A percentile compares a stretch with the other conserved stretches of the same genome.
Conservation (phyloP, 1,284 basidiomycete genomes). For the Rhizoctonia solani region DNA sequence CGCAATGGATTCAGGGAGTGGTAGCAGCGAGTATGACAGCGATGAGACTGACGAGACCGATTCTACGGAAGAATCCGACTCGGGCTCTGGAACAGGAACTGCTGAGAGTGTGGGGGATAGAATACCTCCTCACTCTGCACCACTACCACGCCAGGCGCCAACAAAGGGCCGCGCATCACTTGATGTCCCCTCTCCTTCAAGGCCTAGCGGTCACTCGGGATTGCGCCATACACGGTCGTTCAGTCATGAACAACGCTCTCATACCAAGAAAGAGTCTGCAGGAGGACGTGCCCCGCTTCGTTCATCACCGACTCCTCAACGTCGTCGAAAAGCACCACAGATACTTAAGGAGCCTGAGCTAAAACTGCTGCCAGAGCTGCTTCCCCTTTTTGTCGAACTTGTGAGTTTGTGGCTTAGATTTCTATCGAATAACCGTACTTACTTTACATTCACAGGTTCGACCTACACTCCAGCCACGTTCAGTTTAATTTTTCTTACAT, state of each 20-base stretch:
- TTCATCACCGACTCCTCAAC: conserved; percentile 26
- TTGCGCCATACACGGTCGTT: conserved; percentile 27
- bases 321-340: conserved; percentile 48
- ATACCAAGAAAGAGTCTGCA: conserved; percentile 8
- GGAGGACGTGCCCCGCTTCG: conserved; percentile 7
- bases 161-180: conserved; percentile 41
- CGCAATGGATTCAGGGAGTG: conserved; percentile 56
- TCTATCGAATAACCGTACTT: neutral
- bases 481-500: conserved; percentile 12
- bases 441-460: conserved; percentile 31
- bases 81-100: conserved; percentile 42
- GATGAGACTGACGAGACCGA: conserved; percentile 45
- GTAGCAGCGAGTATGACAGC: conserved; percentile 59
- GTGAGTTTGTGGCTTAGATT: conserved; percentile 52
- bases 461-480: conserved; percentile 35
- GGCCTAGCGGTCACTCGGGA: conserved; percentile 30
- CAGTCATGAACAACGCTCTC: conserved; percentile 23
- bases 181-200: conserved; percentile 26
- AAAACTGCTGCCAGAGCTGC: conserved; percentile 70
- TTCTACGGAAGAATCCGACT: conserved; percentile 43
- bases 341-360: conserved; percentile 75
- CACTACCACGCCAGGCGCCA: conserved; percentile 46
- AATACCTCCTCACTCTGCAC: conserved; percentile 45
- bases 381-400: conserved; percentile 89
- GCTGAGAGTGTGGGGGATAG: conserved; percentile 35